Percentiles rank a stretch among this genome's conserved stretches.
These are phyloP conservation scores for Cucurbita moschata DNA, from an alignment of 306 rosid genomes.

Conservation along the genomic window DNA sequence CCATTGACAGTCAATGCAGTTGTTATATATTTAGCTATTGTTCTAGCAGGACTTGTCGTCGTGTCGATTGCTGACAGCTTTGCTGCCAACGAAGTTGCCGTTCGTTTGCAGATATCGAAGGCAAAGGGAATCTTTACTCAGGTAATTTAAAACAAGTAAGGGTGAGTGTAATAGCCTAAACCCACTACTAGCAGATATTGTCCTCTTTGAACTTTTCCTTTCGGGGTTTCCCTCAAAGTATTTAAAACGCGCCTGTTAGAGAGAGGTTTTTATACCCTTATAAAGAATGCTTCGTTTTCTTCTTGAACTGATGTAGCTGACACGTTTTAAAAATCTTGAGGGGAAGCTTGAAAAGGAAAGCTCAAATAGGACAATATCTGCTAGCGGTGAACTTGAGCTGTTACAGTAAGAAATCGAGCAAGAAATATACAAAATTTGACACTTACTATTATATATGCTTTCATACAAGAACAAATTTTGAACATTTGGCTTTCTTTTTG, in stretches of 20 bases:
- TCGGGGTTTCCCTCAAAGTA: too few relatives aligned
- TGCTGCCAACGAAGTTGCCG: conserved; percentile 60
- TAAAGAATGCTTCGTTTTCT: too few relatives aligned
- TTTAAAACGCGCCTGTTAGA: too few relatives aligned
- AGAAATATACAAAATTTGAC: not conserved
- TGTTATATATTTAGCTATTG: conserved; percentile 60
- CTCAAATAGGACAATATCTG: too few relatives aligned
- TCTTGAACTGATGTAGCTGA: too few relatives aligned
- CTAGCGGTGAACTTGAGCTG: too few relatives aligned
- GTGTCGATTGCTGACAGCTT: conserved; percentile 93
- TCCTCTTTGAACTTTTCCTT: too few relatives aligned
- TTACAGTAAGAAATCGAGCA: too few relatives aligned
- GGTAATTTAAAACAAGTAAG: conserved; percentile 21
- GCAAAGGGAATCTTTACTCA: conserved; percentile 79
- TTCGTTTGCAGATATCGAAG: conserved; percentile 57
- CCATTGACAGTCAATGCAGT: conserved; percentile 75
- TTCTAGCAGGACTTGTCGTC: conserved; percentile 65
- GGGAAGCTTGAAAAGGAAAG: too few relatives aligned
- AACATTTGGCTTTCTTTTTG: not conserved
- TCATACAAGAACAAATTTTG: not conserved
- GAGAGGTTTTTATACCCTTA: too few relatives aligned
- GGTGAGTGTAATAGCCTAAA: not conserved
- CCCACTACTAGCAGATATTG: too few relatives aligned
- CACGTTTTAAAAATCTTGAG: too few relatives aligned
- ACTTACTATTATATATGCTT: not conserved